A percentile compares a stretch with the other conserved stretches of the same genome.
These are phyloP conservation scores for Fraxinus excelsior DNA, from an alignment of 257 asterid species.

Conservation along the genomic window DNA sequence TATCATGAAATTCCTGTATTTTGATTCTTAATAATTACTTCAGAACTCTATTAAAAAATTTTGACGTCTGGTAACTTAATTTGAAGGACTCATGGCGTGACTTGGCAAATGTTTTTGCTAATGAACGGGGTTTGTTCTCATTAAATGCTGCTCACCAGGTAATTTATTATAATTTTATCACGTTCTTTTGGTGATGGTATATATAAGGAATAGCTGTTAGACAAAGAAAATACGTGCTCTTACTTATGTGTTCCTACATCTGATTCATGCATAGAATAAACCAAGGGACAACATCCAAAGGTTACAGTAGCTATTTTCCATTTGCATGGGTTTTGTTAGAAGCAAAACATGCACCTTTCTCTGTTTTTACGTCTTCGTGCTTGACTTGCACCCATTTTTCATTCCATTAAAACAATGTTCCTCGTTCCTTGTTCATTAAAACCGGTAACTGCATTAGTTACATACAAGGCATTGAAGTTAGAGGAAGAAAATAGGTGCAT, in stretches of 20 bases:
- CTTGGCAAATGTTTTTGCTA: constrained; percentile 76
- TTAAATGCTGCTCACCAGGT: constrained; percentile 85
- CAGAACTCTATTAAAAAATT: not conserved
- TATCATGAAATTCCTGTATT: not conserved
- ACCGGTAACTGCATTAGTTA: not conserved
- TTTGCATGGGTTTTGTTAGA: constrained; percentile 11
- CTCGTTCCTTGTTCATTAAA: constrained; percentile 11
- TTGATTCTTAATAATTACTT: not conserved
- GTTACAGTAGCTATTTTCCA: constrained; percentile 6
- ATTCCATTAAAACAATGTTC: not conserved
- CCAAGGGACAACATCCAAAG: not conserved
- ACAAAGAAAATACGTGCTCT: not conserved
- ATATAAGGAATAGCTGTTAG: constrained; percentile 10
- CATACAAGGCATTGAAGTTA: not conserved
- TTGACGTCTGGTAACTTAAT: constrained; percentile 6
- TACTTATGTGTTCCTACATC: not conserved
- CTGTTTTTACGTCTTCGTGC: not conserved
- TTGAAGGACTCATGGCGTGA: constrained; percentile 83
- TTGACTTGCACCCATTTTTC: constrained; percentile 4
- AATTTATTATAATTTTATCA: constrained; percentile 21
- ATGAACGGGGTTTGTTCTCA: constrained; percentile 65
- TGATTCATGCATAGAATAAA: constrained; percentile 17
- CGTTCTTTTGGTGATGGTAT: constrained; percentile 3
- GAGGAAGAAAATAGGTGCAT: not conserved
- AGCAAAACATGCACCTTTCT: not conserved